These are phyloP conservation scores for Xylaria telfairii DNA, from an alignment of 495 filamentous ascomycete species.

Conservation along the genomic window DNA sequence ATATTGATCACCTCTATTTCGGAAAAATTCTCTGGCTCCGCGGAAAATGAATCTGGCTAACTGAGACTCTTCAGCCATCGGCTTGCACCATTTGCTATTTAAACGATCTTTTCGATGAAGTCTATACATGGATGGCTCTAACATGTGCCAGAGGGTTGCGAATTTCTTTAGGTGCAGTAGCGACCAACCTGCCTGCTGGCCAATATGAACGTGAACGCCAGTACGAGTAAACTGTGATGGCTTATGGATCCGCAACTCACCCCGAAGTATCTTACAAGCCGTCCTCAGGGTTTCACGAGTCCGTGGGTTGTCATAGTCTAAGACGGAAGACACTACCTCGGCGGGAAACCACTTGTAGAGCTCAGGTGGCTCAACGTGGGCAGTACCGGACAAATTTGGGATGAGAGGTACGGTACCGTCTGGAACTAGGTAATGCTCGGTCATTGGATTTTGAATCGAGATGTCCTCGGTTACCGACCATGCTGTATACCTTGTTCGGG, in stretches of 20 bases:
- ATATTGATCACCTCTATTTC: too few relatives aligned
- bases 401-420: background rate
- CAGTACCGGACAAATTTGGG: background rate
- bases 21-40: background rate
- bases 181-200: slow-evolving; percentile 29
- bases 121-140: background rate
- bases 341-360: slow-evolving; percentile 30
- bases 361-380: background rate
- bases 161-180: slow-evolving; percentile 35
- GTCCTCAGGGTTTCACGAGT: slow-evolving; percentile 7
- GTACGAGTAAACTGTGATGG: background rate
- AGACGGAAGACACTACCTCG: slow-evolving; percentile 29
- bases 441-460: background rate
- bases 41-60: background rate
- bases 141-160: slow-evolving; percentile 5
- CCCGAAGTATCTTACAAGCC: slow-evolving; percentile 26
- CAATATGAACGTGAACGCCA: slow-evolving; percentile 33
- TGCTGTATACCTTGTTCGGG: background rate
- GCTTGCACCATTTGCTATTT: background rate
- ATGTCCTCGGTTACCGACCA: slow-evolving; percentile 1
- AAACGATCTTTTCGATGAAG: slow-evolving; percentile 3
- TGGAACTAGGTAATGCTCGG: background rate
- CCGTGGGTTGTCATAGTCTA: slow-evolving; percentile 22
- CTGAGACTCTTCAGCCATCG: background rate
- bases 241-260: slow-evolving; percentile 32